A percentile compares a stretch with the other conserved stretches of the same genome.
These are phyloP conservation scores for Plasmopara viticola DNA, from an alignment of 352 stramenopile species.

Conservation along the genomic window DNA sequence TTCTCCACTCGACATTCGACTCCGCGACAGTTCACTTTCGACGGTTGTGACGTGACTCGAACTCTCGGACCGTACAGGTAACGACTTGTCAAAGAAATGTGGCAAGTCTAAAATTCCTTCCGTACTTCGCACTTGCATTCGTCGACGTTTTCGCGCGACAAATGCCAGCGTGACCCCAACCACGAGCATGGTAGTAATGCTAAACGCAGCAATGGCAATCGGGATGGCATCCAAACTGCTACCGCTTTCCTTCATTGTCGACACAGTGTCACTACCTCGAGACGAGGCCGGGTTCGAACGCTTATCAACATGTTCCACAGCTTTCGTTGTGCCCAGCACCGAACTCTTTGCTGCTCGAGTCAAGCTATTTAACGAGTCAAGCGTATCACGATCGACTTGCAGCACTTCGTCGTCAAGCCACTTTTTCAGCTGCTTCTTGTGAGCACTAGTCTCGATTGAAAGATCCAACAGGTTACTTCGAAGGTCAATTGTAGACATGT, in stretches of 20 bases:
- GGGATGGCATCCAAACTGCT: conserved; percentile 4
- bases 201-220: conserved; percentile 20
- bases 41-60: conserved; percentile 20
- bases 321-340: background rate
- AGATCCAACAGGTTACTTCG: conserved; percentile 34
- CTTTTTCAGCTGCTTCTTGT: conserved; percentile 20
- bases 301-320: background rate
- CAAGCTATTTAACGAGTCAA: conserved; percentile 1
- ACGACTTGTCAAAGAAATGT: conserved; percentile 18
- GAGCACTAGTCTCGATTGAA: conserved; percentile 17
- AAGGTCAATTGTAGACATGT: conserved; percentile 31
- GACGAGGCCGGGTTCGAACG: background rate
- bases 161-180: conserved; percentile 13
- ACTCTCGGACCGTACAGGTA: conserved; percentile 15
- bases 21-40: conserved; percentile 27
- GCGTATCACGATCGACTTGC: conserved; percentile 25
- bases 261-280: conserved; percentile 6
- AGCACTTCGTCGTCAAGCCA: conserved; percentile 34
- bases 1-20: conserved; percentile 12
- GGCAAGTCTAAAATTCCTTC: conserved; percentile 20
- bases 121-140: conserved; percentile 16
- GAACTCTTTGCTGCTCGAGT: conserved; percentile 10
- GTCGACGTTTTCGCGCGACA: conserved; percentile 14
- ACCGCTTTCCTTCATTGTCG: conserved; percentile 1
- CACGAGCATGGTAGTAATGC: conserved; percentile 11